Percentiles rank a stretch among this genome's conserved stretches.
phyloP scores from a whole-genome alignment of 352 stramenopile species.

The Phytophthora megakarya region DNA sequence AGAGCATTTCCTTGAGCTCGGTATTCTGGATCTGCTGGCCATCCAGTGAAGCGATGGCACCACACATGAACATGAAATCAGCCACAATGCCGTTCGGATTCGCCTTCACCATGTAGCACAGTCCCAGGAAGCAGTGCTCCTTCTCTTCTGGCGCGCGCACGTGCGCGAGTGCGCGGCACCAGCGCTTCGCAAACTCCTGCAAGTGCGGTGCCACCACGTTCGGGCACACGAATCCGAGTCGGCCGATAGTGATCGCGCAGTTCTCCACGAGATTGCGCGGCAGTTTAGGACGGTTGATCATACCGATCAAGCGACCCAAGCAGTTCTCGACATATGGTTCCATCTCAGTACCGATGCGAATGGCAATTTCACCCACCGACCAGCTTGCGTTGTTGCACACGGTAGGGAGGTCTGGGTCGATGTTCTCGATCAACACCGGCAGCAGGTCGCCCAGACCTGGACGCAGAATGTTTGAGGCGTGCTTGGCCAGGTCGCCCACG shows the following conservation, averaged over 20 bases:
- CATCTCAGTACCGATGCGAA: conserved; percentile 86
- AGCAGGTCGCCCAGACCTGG: conserved; percentile 79
- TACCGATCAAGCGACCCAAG: conserved; percentile 73
- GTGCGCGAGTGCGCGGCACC: conserved; percentile 86
- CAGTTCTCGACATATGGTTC: conserved; percentile 79
- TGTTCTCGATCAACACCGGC: conserved; percentile 88
- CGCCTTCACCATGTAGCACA: conserved; percentile 92
- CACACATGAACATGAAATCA: conserved; percentile 92
- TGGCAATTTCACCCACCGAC: conserved; percentile 90
- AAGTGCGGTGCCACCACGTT: conserved; percentile 77
- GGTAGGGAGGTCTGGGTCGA: conserved; percentile 85
- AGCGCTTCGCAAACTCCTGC: conserved; percentile 88
- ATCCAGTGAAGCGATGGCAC: conserved; percentile 86
- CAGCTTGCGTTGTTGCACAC: conserved; percentile 94
- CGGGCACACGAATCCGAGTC: conserved; percentile 88
- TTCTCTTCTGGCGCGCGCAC: conserved; percentile 87
- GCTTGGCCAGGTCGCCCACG: conserved; percentile 89
- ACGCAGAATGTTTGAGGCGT: conserved; percentile 67
- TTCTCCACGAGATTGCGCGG: conserved; percentile 90
- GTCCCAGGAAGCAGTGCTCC: conserved; percentile 88
- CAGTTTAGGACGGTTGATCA: conserved; percentile 89
- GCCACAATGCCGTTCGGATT: conserved; percentile 89
- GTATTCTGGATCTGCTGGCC: conserved; percentile 76
- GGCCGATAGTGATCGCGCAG: conserved; percentile 89
- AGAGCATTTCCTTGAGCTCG: conserved; percentile 86